phyloP scores from a whole-genome alignment of 306 rosid genomes.

The Inga leiocalycina region DNA sequence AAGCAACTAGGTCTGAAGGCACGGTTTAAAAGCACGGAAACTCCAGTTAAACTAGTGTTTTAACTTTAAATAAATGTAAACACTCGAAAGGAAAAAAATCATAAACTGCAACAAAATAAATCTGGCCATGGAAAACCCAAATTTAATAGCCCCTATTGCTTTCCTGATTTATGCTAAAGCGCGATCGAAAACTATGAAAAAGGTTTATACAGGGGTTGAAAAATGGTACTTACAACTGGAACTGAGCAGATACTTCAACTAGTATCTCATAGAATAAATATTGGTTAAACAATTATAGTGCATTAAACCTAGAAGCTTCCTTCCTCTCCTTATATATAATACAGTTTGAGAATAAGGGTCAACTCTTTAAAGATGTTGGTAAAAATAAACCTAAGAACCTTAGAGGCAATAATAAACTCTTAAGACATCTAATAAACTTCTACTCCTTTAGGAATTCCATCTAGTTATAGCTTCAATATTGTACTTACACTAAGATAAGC shows the following conservation, averaged over 20 bases:
- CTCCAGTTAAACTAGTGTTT: background rate
- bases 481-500: background rate
- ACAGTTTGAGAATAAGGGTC: background rate
- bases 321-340: background rate
- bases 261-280: background rate
- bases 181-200: background rate
- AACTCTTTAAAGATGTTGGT: background rate
- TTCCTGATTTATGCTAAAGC: background rate
- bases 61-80: background rate
- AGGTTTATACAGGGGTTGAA: background rate
- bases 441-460: background rate
- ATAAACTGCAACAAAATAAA: background rate
- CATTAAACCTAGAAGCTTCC: background rate
- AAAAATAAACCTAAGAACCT: background rate
- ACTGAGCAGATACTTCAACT: background rate
- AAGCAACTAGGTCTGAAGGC: background rate
- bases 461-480: background rate
- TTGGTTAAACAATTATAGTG: background rate
- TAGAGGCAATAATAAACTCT: background rate
- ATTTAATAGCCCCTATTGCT: background rate
- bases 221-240: background rate
- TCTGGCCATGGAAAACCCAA: background rate
- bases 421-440: background rate
- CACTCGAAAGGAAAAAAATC: background rate
- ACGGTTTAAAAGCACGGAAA: background rate